phyloP scores from a whole-genome alignment of 2,329 filamentous ascomycete species.

The Ceratocystis variospora region DNA sequence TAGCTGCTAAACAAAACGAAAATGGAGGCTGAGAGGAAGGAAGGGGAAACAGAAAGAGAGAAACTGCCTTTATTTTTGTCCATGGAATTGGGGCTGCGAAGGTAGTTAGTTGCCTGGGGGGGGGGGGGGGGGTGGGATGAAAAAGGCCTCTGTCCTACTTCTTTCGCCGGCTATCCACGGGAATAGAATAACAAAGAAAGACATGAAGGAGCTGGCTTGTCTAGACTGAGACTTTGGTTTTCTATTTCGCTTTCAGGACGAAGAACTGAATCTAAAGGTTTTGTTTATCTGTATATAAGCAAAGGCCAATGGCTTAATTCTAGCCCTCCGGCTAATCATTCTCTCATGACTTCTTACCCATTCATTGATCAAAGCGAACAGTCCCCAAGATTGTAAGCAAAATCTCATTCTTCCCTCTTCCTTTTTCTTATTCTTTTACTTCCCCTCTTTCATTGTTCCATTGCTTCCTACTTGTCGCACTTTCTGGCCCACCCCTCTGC shows the following conservation, averaged over 20 bases:
- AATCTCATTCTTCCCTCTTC: background rate
- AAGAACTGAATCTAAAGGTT: background rate
- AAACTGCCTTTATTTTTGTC: background rate
- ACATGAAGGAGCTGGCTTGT: background rate
- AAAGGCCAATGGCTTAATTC: background rate
- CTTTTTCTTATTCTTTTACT: background rate
- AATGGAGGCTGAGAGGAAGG: background rate
- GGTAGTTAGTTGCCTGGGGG: background rate
- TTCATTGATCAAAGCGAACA: background rate
- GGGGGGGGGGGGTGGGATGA: background rate
- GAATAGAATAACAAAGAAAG: conserved; percentile 1
- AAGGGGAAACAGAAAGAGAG: background rate
- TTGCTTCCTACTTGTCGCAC: background rate
- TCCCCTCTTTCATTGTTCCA: background rate
- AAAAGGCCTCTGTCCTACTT: background rate
- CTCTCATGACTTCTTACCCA: background rate
- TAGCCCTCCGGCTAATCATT: background rate
- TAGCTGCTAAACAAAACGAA: background rate
- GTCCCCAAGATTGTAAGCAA: background rate
- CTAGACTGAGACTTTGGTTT: background rate
- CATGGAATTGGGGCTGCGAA: background rate
- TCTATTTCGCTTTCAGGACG: background rate
- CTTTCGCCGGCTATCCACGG: background rate
- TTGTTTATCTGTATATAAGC: background rate
- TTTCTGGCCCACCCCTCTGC: background rate